A percentile compares a stretch with the other conserved stretches of the same genome.
These are phyloP conservation scores for Jatropha podagrica DNA, from an alignment of 441 rosid species.

Conservation along the genomic window DNA sequence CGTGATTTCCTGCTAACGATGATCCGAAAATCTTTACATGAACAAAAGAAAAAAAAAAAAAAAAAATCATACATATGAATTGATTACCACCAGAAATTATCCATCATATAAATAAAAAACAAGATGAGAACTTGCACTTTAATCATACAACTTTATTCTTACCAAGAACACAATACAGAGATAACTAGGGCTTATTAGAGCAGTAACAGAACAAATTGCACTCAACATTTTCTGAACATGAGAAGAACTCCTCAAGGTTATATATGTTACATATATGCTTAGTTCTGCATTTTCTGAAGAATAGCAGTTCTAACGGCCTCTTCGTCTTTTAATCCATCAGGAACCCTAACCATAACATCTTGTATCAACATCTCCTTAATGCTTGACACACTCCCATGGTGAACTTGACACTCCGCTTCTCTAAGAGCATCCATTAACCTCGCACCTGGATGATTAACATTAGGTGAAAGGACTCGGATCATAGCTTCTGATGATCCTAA, in stretches of 20 bases:
- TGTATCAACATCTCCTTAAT: conserved; percentile 40
- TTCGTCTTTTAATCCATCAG: conserved; percentile 29
- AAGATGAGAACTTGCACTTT: no score
- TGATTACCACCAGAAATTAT: no score
- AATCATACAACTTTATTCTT: no score
- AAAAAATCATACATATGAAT: no score
- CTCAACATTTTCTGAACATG: background rate
- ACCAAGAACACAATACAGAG: no score
- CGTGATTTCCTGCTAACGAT: no score
- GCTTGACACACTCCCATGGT: conserved; percentile 44
- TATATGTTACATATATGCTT: background rate
- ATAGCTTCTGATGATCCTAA: conserved; percentile 44
- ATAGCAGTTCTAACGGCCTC: conserved; percentile 35
- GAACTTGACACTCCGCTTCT: conserved; percentile 37
- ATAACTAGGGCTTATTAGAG: no score
- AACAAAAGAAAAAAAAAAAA: no score
- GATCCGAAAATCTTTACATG: no score
- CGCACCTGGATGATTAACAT: conserved; percentile 40
- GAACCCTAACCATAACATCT: conserved; percentile 43
- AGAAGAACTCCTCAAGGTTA: no score
- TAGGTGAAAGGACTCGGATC: conserved; percentile 38
- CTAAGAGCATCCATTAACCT: conserved; percentile 44
- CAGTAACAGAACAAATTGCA: background rate
- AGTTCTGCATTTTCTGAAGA: conserved; percentile 28
- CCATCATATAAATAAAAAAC: no score